Base-by-base conservation (phyloP, 495 filamentous ascomycete species). In the Penicillium alfredii region DNA sequence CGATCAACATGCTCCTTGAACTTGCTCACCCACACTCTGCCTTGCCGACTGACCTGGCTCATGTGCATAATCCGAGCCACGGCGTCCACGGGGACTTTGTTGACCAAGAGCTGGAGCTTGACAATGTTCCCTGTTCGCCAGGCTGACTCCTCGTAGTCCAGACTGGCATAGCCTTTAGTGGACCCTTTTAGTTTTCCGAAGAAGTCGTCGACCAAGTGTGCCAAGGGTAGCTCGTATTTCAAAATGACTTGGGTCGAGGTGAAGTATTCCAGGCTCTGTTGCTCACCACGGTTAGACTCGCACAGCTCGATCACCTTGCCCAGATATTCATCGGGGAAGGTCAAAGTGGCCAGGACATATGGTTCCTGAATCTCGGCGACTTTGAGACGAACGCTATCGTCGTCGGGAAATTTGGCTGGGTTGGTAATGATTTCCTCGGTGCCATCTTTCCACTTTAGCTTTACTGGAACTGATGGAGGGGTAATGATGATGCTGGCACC, bases 401-500 rank as follows among this genome's bases (percentile, higher is more conserved):
- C 61, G 24, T 90, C 86, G 0, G 93, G 92, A 51, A 96, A 97
- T 26, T 82, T 71, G 22, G 84, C 78, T 0, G 92, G 89, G 51
- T 88, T 96, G 23, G 80, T 80, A 38, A 96, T 78, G 41, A 90
- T 76, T 4, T 72, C 68, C 47, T 88, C 77, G 9, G 58, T 76
- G 15, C 86, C 88, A 50, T 88, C 73, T 26, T 64, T 73, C 72
- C 79, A 94, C 6, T 83, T 51, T 5, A 97, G 74, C 56, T 87
- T 90, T 47, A 89, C 89, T 4, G 93, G 88, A 4, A 97, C 92
- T 2, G 88, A 85, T 2, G 92, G 92, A 10, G 94, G 89, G 2
- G 92, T 98, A 53, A 98, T 95, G 60, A 97, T 95, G 61, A 98
- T 88, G 50, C 78, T 88, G 8, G 86, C 87, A 9, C 89, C 92